Base-by-base conservation (phyloP, 2,329 filamentous ascomycete genomes). In the Drechslera avenae region DNA sequence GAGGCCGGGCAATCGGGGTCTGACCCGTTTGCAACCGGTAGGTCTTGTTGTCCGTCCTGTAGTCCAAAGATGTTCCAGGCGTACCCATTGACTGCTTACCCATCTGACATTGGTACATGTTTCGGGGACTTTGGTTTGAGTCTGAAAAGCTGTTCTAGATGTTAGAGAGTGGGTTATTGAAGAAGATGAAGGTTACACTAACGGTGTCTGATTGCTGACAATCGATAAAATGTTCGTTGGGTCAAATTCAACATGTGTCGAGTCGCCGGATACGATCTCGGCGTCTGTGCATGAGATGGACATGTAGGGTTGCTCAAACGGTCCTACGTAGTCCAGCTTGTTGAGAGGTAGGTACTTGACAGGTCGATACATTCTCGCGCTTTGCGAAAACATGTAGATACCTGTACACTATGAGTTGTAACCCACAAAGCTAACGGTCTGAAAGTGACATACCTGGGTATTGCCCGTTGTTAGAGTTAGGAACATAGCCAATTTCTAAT, bases 1-100 rank as follows among this genome's bases (percentile, higher is more conserved):
- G 93, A 21, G 93, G 86, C 61, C 94, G 86, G 28, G 97, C 93
- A 41, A 99, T 86, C 3, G 94, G 94, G 0, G 93, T 97, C 74
- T 99, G 94, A 37, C 94, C 94, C 13, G 92, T 97, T 75, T 97
- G 94, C 36, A 99, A 78, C 57, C 89, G 86, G 76, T 99, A 99
- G 64, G 90, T 85, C 78, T 99, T 99, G 83, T 99, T 97, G 78
- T 99, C 94, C 40, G 92, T 96, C 69, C 94, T 86, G 76, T 95
- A 89, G 50, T 86, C 83, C 57, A 93, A 79, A 2, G 93, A 88
- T 6, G 92, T 89, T 50, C 89, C 92, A 3, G 93, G 91, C 18
- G 94, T 97, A 74, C 94, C 94, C 94, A 99, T 99, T 0, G 93
- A 92, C 78, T 99, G 94, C 74, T 99, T 99, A 78, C 91, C 91